Base-by-base conservation (phyloP, 1,284 basidiomycete species). In the Schizophyllum commune region DNA sequence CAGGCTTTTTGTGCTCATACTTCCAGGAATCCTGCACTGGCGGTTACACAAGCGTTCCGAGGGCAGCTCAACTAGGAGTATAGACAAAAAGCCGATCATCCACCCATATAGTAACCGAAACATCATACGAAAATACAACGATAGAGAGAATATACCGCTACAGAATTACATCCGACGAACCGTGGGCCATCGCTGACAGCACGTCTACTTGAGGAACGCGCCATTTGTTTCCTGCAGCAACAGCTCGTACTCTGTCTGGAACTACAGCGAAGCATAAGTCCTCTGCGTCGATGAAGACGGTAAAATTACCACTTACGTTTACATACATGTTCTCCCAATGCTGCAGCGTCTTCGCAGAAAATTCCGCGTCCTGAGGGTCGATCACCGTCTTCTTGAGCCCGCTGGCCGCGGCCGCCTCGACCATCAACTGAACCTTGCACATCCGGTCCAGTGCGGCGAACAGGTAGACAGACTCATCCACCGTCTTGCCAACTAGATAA, bases 381-480 rank as follows among this genome's bases (percentile, higher is more conserved):
- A 72, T 73, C 39, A 72, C 61, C 0, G 73, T 72, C 47, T 68
- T 68, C 11, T 66, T 66, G 3, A 75, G 69, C 0, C 68, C 69
- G 33, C 69, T 72, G 0, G 71, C 69, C 0, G 72, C 71, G 13
- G 77, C 77, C 2, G 78, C 74, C 51, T 79, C 77, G 5, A 75
- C 75, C 20, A 80, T 69, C 6, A 83, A 74, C 69, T 79, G 77
- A n/a, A 78, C 76, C 57, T 79, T 73, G 67, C 81, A 83, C 71
- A 21, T 20, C 53, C 53, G 11, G 27, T 55, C 53, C 13, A 55
- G 20, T 21, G 53, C 52, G n/a, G 61, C 59, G 59, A 68, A 69
- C 51, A 70, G 58, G 27, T 64, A 60, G 11, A 64, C 65, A 1
- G 66, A 65, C 58, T 70, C 69, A 54, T 70, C 68, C 20, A 70